phyloP scores from a whole-genome alignment of 495 filamentous ascomycete genomes.

The Melanomma pulvis-pyrius region DNA sequence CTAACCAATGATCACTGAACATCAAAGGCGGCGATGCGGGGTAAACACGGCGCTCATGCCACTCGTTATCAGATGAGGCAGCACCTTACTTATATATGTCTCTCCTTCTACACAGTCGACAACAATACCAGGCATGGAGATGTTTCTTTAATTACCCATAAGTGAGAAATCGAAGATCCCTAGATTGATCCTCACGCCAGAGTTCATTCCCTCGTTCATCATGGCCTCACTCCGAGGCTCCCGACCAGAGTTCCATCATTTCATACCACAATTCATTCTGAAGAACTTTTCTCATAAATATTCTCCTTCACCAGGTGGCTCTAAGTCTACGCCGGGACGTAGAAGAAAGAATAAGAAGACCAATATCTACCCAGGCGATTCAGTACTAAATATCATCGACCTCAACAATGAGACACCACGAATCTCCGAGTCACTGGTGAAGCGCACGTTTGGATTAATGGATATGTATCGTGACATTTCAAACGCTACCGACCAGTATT shows the following conservation, averaged over 20 bases:
- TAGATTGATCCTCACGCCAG: too few species aligned
- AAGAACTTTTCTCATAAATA: background rate
- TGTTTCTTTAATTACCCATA: too few species aligned
- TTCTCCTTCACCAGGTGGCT: background rate
- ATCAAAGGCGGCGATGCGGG: too few species aligned
- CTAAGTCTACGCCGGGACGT: too few species aligned
- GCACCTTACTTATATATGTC: too few species aligned
- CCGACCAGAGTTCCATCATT: background rate
- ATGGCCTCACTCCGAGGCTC: background rate
- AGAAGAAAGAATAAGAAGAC: background rate
- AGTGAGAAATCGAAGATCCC: too few species aligned
- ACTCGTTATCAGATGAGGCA: too few species aligned
- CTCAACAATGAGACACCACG: background rate
- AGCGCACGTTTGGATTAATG: background rate
- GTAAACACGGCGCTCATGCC: too few species aligned
- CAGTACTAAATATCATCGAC: background rate
- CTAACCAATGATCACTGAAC: too few species aligned
- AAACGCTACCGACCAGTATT: background rate
- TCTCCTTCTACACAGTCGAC: too few species aligned
- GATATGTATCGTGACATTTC: background rate
- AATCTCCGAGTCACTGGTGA: background rate
- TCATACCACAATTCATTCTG: background rate
- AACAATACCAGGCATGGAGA: too few species aligned
- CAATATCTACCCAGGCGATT: background rate
- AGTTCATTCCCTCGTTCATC: too few species aligned